Conservation (phyloP, 441 rosid genomes). For the Syzygium syzygioides region DNA sequence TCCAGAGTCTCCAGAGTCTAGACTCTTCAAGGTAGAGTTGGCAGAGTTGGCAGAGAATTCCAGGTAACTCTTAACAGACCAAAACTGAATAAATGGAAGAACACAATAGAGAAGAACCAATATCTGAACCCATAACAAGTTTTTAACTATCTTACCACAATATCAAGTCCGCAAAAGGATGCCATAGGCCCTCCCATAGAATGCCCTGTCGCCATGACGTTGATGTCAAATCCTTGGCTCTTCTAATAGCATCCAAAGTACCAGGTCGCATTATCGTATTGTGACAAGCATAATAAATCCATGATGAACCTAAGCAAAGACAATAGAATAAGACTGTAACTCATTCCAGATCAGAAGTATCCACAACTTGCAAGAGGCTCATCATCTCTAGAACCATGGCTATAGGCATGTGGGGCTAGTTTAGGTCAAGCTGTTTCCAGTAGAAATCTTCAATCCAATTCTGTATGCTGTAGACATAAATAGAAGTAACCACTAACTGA, state of each 20-base stretch:
- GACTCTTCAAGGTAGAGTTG: too few relatives aligned
- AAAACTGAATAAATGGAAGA: not conserved
- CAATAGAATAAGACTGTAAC: not conserved
- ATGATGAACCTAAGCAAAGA: slow-evolving; percentile 57
- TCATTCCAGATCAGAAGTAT: not conserved
- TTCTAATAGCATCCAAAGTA: slow-evolving; percentile 49
- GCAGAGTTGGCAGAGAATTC: not conserved
- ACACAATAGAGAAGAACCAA: not conserved
- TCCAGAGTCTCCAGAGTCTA: too few relatives aligned
- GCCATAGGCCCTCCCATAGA: slow-evolving; percentile 98
- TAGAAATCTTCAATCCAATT: slow-evolving; percentile 81
- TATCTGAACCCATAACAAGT: not conserved
- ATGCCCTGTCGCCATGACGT: slow-evolving; percentile 80
- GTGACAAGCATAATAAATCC: slow-evolving; percentile 86
- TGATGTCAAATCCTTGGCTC: slow-evolving; percentile 41
- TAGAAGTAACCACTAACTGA: not conserved
- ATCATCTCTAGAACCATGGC: slow-evolving; percentile 43
- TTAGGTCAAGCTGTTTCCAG: slow-evolving; percentile 89
- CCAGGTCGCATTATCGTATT: slow-evolving; percentile 69
- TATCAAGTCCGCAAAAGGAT: slow-evolving; percentile 79
- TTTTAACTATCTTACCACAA: slow-evolving; percentile 33
- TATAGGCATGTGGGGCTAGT: slow-evolving; percentile 81
- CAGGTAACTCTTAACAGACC: rapidly evolving
- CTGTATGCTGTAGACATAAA: slow-evolving; percentile 45
- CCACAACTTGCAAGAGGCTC: not conserved